Evolutionary conservation across 306 rosid species (phyloP).

Genomic region (Coriaria nepalensis): DNA sequence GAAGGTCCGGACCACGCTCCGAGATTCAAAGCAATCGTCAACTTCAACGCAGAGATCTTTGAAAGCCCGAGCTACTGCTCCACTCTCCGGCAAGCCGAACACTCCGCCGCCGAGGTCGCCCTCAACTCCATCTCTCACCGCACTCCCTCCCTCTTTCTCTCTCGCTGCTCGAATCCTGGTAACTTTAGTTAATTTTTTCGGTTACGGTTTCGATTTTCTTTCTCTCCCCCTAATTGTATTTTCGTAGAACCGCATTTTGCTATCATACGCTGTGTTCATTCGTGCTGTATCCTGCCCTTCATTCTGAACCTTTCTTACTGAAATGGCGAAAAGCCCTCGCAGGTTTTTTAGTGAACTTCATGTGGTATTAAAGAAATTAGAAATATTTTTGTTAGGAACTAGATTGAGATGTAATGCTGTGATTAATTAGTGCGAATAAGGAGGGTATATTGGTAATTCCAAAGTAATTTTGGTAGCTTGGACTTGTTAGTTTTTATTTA

Average conservation of each 20-base stretch:
- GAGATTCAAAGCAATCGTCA: constrained; percentile 84
- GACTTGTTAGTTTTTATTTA: neutral
- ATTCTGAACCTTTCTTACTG: neutral
- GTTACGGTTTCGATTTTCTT: constrained; percentile 13
- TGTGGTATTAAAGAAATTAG: neutral
- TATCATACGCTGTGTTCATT: constrained; percentile 24
- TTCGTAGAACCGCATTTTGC: constrained; percentile 4
- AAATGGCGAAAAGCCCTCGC: constrained; percentile 38
- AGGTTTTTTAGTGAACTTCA: neutral
- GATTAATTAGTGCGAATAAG: too few relatives aligned
- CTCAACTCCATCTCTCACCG: constrained; percentile 79
- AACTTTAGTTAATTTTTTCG: constrained; percentile 11
- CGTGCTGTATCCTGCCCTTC: too few relatives aligned
- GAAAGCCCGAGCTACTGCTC: constrained; percentile 78
- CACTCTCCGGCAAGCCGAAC: constrained; percentile 95
- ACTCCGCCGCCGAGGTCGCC: constrained; percentile 98
- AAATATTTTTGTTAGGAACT: neutral
- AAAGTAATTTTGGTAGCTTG: neutral
- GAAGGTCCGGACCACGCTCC: constrained; percentile 99
- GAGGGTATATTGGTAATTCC: too few relatives aligned
- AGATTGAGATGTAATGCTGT: too few relatives aligned
- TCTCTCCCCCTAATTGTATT: neutral
- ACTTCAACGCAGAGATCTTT: constrained; percentile 92
- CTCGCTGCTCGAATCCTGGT: constrained; percentile 90
- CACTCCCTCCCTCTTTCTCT: constrained; percentile 89